Percentiles rank a stretch among this genome's conserved stretches.
Conservation (phyloP, 352 stramenopile species). For the Globisporangium takayamanum region DNA sequence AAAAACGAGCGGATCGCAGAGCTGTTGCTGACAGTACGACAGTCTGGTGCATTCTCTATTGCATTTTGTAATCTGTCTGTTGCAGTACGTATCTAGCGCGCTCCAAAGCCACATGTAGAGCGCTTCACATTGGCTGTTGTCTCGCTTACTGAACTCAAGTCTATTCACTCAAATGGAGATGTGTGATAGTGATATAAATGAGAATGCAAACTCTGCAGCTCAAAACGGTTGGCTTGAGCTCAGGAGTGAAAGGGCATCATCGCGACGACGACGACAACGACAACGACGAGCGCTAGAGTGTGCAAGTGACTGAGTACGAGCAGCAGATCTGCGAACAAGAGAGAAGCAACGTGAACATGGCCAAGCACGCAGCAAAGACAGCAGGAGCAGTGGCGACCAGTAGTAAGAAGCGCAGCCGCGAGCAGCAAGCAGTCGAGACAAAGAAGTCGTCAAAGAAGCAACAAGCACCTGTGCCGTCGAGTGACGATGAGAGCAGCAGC, state of each 20-base stretch:
- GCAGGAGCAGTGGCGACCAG: conserved; percentile 2
- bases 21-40: too few relatives aligned
- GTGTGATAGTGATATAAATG: neutral
- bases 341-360: conserved; percentile 5
- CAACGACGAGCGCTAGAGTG: neutral
- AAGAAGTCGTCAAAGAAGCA: neutral
- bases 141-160: neutral
- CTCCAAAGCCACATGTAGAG: neutral
- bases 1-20: conserved; percentile 4
- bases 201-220: neutral
- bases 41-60: too few relatives aligned
- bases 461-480: conserved; percentile 1
- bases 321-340: conserved; percentile 5
- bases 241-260: neutral
- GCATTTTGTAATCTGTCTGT: too few relatives aligned
- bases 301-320: too few relatives aligned
- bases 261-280: neutral
- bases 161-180: neutral
- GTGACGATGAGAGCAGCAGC: conserved; percentile 8
- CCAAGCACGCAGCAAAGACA: conserved; percentile 2
- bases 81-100: neutral
- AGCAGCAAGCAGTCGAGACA: conserved; percentile 9
- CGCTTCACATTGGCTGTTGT: neutral
- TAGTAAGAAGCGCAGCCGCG: conserved; percentile 31
- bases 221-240: conserved; percentile 1